phyloP scores from a whole-genome alignment of 352 stramenopile species.

The Paralagenidium karlingii region DNA sequence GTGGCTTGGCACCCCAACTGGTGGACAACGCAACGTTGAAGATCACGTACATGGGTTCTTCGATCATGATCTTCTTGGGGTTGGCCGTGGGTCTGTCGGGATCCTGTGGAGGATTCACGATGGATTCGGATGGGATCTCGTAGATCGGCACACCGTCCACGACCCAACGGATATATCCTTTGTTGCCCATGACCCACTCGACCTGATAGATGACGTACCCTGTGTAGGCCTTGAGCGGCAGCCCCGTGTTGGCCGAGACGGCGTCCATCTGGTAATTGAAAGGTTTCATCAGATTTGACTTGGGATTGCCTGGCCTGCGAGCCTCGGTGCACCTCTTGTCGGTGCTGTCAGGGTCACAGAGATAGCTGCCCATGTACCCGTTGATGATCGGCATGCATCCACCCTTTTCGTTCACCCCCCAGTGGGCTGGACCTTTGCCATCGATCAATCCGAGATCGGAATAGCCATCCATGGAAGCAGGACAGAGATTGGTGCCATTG shows the following conservation, averaged over 20 bases:
- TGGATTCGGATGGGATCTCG: conserved; percentile 57
- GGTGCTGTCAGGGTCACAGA: conserved; percentile 32
- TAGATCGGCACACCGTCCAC: conserved; percentile 50
- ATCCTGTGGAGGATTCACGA: conserved; percentile 41
- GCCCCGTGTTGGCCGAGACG: conserved; percentile 45
- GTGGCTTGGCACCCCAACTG: conserved; percentile 68
- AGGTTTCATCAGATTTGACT: conserved; percentile 20
- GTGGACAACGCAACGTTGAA: conserved; percentile 88
- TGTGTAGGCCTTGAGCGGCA: conserved; percentile 37
- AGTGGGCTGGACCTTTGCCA: conserved; percentile 17
- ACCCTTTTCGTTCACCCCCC: conserved; percentile 38
- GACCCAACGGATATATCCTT: conserved; percentile 39
- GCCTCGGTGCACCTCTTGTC: conserved; percentile 23
- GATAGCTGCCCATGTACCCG: conserved; percentile 25
- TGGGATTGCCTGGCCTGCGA: conserved; percentile 8
- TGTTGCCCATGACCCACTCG: conserved; percentile 40
- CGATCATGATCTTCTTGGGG: conserved; percentile 85
- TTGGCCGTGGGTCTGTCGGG: conserved; percentile 22
- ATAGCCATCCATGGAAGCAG: conserved; percentile 29
- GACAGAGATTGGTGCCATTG: conserved; percentile 23
- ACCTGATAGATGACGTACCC: conserved; percentile 37
- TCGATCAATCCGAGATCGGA: conserved; percentile 23
- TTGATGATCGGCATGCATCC: conserved; percentile 41
- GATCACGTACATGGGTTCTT: conserved; percentile 90
- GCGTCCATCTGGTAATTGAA: conserved; percentile 54